A percentile compares a stretch with the other conserved stretches of the same genome.
Conservation (phyloP, 208 protist species). For the Crithidia fasciculata region DNA sequence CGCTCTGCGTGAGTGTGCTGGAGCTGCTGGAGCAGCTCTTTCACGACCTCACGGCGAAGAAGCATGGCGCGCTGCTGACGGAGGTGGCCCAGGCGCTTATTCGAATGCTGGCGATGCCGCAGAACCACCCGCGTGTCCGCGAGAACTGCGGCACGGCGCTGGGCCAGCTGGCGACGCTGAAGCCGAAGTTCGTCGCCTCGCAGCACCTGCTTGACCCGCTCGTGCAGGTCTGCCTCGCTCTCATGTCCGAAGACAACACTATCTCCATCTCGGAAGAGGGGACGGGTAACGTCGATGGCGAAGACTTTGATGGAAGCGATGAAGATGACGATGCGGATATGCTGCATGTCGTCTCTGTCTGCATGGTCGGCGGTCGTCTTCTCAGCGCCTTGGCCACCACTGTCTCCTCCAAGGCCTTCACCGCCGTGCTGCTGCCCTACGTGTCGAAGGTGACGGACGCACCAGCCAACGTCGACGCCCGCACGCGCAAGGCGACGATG, state of each 20-base stretch:
- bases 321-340: constrained; percentile 55
- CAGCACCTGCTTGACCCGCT: constrained; percentile 56
- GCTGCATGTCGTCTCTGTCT: constrained; percentile 66
- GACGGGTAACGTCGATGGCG: constrained; percentile 38
- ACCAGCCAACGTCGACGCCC: constrained; percentile 26
- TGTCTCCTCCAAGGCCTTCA: constrained; percentile 66
- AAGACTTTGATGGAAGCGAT: constrained; percentile 33
- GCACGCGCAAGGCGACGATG: constrained; percentile 75
- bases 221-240: constrained; percentile 53
- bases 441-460: constrained; percentile 53
- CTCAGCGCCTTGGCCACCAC: constrained; percentile 62
- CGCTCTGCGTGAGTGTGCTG: constrained; percentile 67
- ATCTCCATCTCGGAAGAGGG: constrained; percentile 61
- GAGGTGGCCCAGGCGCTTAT: constrained; percentile 42
- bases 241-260: constrained; percentile 82
- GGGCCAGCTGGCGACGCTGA: constrained; percentile 48
- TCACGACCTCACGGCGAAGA: constrained; percentile 57
- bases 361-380: constrained; percentile 71
- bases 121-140: constrained; percentile 49
- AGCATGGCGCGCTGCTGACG: constrained; percentile 39
- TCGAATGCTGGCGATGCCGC: constrained; percentile 38
- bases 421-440: constrained; percentile 60
- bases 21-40: constrained; percentile 75
- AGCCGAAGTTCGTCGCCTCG: constrained; percentile 75
- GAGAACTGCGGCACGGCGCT: constrained; percentile 62